phyloP scores from a whole-genome alignment of 108 stramenopile genomes.

The Pseudonitzschia multiseries region DNA sequence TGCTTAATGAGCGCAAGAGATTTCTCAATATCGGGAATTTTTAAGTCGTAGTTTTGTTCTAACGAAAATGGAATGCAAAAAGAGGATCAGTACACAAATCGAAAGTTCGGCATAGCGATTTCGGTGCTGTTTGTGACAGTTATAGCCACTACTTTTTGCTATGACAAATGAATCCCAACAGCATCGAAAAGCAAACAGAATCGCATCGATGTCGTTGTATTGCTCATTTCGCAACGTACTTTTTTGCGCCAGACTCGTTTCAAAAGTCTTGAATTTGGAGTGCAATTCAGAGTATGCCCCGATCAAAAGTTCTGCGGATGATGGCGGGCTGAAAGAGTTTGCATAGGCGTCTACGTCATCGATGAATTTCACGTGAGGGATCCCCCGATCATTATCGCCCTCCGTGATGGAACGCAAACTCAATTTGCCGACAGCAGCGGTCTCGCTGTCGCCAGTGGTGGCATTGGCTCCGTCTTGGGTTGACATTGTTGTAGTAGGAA shows the following conservation, averaged over 20 bases:
- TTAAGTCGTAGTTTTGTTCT: conserved; percentile 55
- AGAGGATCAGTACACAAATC: not conserved
- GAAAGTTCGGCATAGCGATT: not conserved
- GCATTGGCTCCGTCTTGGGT: not conserved
- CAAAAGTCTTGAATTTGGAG: conserved; percentile 84
- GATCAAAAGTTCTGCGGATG: conserved; percentile 82
- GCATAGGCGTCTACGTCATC: conserved; percentile 84
- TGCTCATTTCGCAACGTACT: conserved; percentile 34
- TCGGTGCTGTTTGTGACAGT: not conserved
- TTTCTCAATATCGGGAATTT: conserved; percentile 88
- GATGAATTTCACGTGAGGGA: conserved; percentile 82
- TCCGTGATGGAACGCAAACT: conserved; percentile 76
- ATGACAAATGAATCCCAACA: not conserved
- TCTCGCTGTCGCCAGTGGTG: not conserved
- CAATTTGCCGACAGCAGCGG: conserved; percentile 31
- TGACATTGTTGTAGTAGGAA: not conserved
- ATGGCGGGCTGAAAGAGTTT: conserved; percentile 73
- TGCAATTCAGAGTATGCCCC: conserved; percentile 86
- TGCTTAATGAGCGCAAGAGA: conserved; percentile 72
- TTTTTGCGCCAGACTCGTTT: conserved; percentile 69
- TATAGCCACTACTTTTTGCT: not conserved
- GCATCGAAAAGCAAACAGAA: not conserved
- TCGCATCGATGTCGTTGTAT: no score
- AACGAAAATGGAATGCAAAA: not conserved
- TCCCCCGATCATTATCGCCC: conserved; percentile 74